Percentiles rank a stretch among this genome's conserved stretches.
phyloP scores from a whole-genome alignment of 139 green algal genomes.

The Pleodorina starrii region DNA sequence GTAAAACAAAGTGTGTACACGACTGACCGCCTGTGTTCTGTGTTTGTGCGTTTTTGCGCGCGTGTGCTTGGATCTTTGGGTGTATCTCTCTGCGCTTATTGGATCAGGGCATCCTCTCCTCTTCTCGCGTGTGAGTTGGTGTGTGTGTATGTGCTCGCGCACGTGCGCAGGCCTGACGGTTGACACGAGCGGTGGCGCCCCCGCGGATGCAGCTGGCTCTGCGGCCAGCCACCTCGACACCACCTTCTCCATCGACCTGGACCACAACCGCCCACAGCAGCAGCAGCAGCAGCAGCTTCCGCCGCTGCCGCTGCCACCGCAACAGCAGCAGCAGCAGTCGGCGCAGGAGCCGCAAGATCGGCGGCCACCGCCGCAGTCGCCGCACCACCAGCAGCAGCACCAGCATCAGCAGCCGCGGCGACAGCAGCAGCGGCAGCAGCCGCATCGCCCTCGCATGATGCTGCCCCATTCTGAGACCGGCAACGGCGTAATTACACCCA shows the following conservation, averaged over 20 bases:
- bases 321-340: too few relatives aligned
- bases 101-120: too few relatives aligned
- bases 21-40: too few relatives aligned
- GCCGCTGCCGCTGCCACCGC: too few relatives aligned
- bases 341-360: neutral
- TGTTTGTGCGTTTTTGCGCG: too few relatives aligned
- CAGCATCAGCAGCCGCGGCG: neutral
- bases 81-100: too few relatives aligned
- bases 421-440: neutral
- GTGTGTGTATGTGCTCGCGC: too few relatives aligned
- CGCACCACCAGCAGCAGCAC: neutral
- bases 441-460: too few relatives aligned
- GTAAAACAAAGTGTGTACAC: too few relatives aligned
- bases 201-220: neutral
- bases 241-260: constrained; percentile 4
- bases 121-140: too few relatives aligned
- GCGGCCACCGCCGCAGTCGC: neutral
- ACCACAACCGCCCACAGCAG: neutral
- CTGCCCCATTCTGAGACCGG: neutral
- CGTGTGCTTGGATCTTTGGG: too few relatives aligned
- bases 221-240: neutral
- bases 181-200: neutral
- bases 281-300: neutral
- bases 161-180: neutral
- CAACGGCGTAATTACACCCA: neutral